Percentiles rank a stretch among this genome's conserved stretches.
Evolutionary conservation across 1,139 yeast genomes (phyloP).

Genomic region (Hyphopichia pseudoburtonii): DNA sequence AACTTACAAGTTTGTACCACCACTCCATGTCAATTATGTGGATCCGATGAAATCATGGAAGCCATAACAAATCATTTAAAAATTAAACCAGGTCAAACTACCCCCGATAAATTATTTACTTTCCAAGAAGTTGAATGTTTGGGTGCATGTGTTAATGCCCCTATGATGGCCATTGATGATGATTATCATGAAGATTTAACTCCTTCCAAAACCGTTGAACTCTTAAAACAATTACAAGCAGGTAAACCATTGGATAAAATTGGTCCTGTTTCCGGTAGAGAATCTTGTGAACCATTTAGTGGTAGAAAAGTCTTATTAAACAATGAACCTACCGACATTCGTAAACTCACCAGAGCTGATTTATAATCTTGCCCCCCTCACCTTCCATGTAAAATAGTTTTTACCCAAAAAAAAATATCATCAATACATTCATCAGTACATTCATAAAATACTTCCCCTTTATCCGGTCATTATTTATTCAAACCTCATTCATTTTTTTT

Average conservation of each 20-base stretch:
- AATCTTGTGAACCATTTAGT: slow-evolving; percentile 72
- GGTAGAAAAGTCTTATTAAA: slow-evolving; percentile 66
- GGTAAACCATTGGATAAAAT: slow-evolving; percentile 59
- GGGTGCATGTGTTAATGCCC: slow-evolving; percentile 92
- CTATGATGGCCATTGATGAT: slow-evolving; percentile 84
- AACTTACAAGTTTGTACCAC: slow-evolving; percentile 87
- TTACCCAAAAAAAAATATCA: neutral
- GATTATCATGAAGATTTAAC: slow-evolving; percentile 84
- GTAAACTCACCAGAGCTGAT: slow-evolving; percentile 44
- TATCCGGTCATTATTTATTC: no score
- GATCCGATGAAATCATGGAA: slow-evolving; percentile 73
- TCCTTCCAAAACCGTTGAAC: slow-evolving; percentile 58
- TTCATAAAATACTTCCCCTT: no score
- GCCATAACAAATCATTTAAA: slow-evolving; percentile 63
- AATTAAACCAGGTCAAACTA: slow-evolving; percentile 77
- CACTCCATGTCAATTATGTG: slow-evolving; percentile 87
- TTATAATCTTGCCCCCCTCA: slow-evolving; percentile 16
- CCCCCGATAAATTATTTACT: slow-evolving; percentile 74
- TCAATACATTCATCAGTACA: no score
- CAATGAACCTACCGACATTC: slow-evolving; percentile 67
- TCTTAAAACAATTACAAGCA: slow-evolving; percentile 62
- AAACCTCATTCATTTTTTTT: no score
- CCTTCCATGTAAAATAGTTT: neutral
- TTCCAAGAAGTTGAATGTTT: slow-evolving; percentile 88
- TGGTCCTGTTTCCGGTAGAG: slow-evolving; percentile 74